A percentile compares a stretch with the other conserved stretches of the same genome.
Conservation (phyloP, 1,284 basidiomycete species). For the Cystobasidium slooffiae region DNA sequence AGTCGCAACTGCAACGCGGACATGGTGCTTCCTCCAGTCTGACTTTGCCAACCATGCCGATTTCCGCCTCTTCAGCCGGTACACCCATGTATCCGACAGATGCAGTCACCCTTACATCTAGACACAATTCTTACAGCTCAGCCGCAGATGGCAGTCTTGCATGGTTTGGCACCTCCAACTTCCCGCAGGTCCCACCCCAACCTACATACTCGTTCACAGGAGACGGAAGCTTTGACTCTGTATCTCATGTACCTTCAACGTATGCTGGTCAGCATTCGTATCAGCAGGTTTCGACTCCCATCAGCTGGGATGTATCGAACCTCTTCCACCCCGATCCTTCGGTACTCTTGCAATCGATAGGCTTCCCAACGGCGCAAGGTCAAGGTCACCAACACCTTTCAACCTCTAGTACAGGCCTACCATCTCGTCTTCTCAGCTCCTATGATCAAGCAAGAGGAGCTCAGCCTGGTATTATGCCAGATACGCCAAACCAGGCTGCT, state of each 20-base stretch:
- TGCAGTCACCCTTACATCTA: neutral
- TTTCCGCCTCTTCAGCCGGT: neutral
- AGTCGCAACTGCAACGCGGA: neutral
- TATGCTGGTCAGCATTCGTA: neutral
- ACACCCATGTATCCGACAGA: neutral
- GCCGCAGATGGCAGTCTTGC: neutral
- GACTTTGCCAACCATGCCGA: neutral
- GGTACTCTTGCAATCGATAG: slow-evolving; percentile 37
- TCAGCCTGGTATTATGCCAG: no score
- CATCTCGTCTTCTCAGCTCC: no score
- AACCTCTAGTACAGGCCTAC: no score
- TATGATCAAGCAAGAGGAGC: no score
- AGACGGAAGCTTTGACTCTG: neutral
- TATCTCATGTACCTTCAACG: neutral
- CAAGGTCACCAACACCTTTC: neutral
- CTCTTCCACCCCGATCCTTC: slow-evolving; percentile 40
- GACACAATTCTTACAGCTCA: neutral
- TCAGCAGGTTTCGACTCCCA: slow-evolving; percentile 11
- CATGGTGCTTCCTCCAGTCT: neutral
- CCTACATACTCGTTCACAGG: neutral
- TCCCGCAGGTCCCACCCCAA: neutral
- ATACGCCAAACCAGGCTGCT: no score
- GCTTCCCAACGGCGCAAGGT: slow-evolving; percentile 10
- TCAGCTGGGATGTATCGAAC: slow-evolving; percentile 31
- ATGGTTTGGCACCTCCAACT: neutral